phyloP scores from a whole-genome alignment of 208 protist species.

The Porcisia hertigi region DNA sequence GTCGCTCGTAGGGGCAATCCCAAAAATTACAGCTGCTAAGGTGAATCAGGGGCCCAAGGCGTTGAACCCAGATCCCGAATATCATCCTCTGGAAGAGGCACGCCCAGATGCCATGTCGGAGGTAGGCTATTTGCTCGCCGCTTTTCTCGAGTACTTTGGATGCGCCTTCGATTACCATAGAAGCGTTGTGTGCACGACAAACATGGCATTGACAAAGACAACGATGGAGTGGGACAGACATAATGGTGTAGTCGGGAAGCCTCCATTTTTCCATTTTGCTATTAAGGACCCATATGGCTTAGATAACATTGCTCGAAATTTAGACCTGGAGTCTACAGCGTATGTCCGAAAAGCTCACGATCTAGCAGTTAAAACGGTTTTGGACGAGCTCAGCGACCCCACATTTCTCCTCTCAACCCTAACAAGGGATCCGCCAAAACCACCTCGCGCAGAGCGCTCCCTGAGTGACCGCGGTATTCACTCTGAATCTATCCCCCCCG shows the following conservation, averaged over 20 bases:
- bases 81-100: slow-evolving; percentile 42
- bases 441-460: slow-evolving; percentile 38
- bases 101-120: slow-evolving; percentile 45
- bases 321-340: slow-evolving; percentile 55
- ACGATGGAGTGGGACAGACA: slow-evolving; percentile 78
- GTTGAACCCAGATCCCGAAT: slow-evolving; percentile 57
- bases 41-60: slow-evolving; percentile 49
- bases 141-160: slow-evolving; percentile 89
- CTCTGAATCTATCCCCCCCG: slow-evolving; percentile 50
- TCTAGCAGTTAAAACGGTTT: slow-evolving; percentile 38
- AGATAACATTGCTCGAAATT: slow-evolving; percentile 88
- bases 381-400: slow-evolving; percentile 58
- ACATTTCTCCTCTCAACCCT: slow-evolving; percentile 47
- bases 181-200: slow-evolving; percentile 84
- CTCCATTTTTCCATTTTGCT: slow-evolving; percentile 87
- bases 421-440: slow-evolving; percentile 47
- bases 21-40: slow-evolving; percentile 46
- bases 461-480: slow-evolving; percentile 73
- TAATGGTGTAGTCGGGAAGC: slow-evolving; percentile 32
- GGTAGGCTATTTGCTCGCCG: slow-evolving; percentile 72
- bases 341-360: slow-evolving; percentile 66
- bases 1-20: slow-evolving; percentile 55
- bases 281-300: slow-evolving; percentile 90
- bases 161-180: slow-evolving; percentile 76
- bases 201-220: slow-evolving; percentile 66